phyloP scores from a whole-genome alignment of 2,329 filamentous ascomycete species.

The Aspergillus sp. region DNA sequence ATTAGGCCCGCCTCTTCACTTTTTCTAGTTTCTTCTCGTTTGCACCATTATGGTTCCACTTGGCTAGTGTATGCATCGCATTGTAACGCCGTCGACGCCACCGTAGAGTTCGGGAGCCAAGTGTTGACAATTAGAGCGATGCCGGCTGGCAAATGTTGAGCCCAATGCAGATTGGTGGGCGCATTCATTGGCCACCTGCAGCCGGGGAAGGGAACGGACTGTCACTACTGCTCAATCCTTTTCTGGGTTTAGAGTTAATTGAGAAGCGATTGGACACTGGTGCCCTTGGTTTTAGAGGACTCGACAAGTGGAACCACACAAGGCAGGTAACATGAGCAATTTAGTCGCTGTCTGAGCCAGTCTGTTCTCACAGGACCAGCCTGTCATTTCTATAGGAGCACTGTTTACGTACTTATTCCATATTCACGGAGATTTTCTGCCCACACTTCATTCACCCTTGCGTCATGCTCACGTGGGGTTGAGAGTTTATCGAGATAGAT shows the following conservation, averaged over 20 bases:
- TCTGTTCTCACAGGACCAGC: background rate
- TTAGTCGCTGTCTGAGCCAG: background rate
- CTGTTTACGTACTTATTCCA: background rate
- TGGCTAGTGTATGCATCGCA: background rate
- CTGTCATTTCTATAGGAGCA: background rate
- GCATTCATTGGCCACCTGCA: background rate
- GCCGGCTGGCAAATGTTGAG: background rate
- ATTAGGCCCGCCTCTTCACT: background rate
- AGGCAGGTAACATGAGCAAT: background rate
- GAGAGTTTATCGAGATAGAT: background rate
- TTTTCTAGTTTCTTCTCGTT: background rate
- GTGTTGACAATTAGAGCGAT: background rate
- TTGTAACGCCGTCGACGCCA: conserved; percentile 1
- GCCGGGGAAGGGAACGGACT: background rate
- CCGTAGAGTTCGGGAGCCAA: background rate
- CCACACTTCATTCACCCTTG: background rate
- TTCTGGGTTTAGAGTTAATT: background rate
- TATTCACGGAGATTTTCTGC: background rate
- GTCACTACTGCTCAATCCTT: background rate
- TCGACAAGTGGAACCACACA: background rate
- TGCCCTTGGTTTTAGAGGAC: background rate
- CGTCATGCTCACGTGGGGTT: background rate
- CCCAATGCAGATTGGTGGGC: background rate
- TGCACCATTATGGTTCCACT: background rate
- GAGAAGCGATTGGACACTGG: background rate